phyloP scores from a whole-genome alignment of 73 alveolate genomes.

The Stentor roeselii region DNA sequence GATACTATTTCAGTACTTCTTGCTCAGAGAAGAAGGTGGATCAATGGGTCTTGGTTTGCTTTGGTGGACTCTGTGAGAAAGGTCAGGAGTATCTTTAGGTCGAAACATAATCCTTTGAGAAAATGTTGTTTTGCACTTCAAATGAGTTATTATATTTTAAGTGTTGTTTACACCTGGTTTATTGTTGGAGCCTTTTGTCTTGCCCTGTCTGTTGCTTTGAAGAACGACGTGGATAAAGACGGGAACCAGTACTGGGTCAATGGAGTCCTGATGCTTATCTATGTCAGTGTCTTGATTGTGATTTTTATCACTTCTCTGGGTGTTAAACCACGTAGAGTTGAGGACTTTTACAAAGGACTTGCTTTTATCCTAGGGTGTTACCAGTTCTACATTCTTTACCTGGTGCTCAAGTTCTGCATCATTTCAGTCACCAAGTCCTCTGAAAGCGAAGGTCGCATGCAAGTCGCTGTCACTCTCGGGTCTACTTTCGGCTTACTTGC shows the following conservation, averaged over 20 bases:
- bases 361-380: neutral
- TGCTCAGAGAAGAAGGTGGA: conserved; percentile 63
- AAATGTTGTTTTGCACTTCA: neutral
- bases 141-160: conserved; percentile 2
- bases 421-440: too few relatives aligned
- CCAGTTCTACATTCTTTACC: neutral
- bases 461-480: too few relatives aligned
- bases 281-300: neutral
- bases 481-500: too few relatives aligned
- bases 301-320: conserved; percentile 1
- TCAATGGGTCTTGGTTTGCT: conserved; percentile 67
- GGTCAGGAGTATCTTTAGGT: neutral
- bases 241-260: neutral
- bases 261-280: neutral
- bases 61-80: neutral
- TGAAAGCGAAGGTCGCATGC: too few relatives aligned
- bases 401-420: too few relatives aligned
- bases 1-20: conserved; percentile 35
- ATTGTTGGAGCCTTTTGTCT: conserved; percentile 16
- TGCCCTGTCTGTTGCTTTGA: neutral
- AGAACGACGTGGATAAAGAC: neutral
- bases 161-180: neutral
- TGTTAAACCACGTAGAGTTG: conserved; percentile 13
- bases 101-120: neutral
- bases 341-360: neutral